Base-by-base conservation (phyloP, 345 rosid genomes). In the Pistacia integerrima region DNA sequence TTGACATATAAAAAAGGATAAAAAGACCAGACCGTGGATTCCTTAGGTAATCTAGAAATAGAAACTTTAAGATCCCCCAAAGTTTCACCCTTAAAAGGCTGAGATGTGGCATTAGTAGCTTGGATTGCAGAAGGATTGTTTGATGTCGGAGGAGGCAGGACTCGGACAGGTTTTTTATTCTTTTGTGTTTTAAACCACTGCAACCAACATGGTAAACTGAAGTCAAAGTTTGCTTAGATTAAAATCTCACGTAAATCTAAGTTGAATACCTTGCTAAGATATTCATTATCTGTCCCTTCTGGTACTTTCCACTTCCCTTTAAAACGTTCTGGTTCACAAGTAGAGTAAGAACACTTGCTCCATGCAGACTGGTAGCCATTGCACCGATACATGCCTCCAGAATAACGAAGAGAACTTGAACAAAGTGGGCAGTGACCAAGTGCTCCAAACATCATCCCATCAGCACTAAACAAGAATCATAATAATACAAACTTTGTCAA, bases 391-490 rank as follows among this genome's bases (percentile, higher is more conserved):
- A 81, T 52, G 84, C 94, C 93, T 77, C 99, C 97, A 67, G 91
- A 90, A 85, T 77, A 93, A 62, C 77, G 87, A 84, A 96, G 90
- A 74, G 81, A 77, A 77, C 95, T 85, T 67, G 94, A 85, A 86
- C 98, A 96, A 56, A 88, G 65, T 10, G 91, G 91, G 85, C 98
- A 93, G 58, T 56, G 75, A 64, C 83, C 88, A 69, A 96, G 98
- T 74, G 89, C 89, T 82, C 97, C 99, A 86, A 93, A 92, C 85
- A 92, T 80, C 98, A 96, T 96, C 75, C 98, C 98, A 86, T 96
- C 97, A 70, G 93, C 93, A 84, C 99, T 93, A 70, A 56, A 81
- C 66, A 85, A 60, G 68, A 81, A 73, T 59, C 44, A 64, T 8
- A 69, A 58, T 69, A 76, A 57, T 51, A 74, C 48, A 76, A 41